These are phyloP conservation scores for Magnaporthiopsis incrustans DNA, from an alignment of 2,329 filamentous ascomycete genomes.

Conservation along the genomic window DNA sequence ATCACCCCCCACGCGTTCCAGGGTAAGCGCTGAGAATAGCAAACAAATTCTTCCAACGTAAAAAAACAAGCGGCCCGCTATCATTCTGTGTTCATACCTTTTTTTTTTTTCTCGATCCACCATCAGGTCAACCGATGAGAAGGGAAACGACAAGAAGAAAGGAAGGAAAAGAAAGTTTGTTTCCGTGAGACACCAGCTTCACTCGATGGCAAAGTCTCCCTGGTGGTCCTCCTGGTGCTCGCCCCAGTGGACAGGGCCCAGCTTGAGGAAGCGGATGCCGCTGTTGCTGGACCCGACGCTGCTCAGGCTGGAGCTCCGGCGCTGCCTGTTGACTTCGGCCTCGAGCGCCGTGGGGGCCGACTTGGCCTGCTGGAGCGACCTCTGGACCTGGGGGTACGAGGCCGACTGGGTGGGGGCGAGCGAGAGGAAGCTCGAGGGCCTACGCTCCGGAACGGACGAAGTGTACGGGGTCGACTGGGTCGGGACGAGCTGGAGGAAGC, in stretches of 20 bases:
- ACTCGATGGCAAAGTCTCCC: slow-evolving; percentile 43
- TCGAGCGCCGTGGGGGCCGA: slow-evolving; percentile 10
- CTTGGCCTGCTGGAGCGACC: slow-evolving; percentile 20
- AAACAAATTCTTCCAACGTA: neutral
- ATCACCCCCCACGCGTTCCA: neutral
- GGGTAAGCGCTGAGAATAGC: neutral
- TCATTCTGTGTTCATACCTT: neutral
- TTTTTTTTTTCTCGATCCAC: slow-evolving; percentile 1
- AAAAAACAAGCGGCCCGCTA: neutral
- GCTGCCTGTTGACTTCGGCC: slow-evolving; percentile 20
- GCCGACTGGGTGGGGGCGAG: slow-evolving; percentile 51
- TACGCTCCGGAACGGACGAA: slow-evolving; percentile 11
- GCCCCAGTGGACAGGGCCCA: slow-evolving; percentile 57
- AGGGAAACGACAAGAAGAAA: neutral
- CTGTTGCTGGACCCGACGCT: slow-evolving; percentile 30
- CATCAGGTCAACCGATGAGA: neutral
- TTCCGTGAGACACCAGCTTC: neutral
- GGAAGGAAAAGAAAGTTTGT: neutral
- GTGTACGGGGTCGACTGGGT: slow-evolving; percentile 50
- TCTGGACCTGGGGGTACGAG: slow-evolving; percentile 42
- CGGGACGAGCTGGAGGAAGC: slow-evolving; percentile 52
- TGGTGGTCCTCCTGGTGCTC: slow-evolving; percentile 50
- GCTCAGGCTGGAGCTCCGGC: slow-evolving; percentile 49
- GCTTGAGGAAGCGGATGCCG: slow-evolving; percentile 48
- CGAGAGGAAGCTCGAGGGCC: slow-evolving; percentile 40